A percentile compares a stretch with the other conserved stretches of the same genome.
phyloP scores from a whole-genome alignment of 306 rosid species.

The Elaeagnus macrophylla region DNA sequence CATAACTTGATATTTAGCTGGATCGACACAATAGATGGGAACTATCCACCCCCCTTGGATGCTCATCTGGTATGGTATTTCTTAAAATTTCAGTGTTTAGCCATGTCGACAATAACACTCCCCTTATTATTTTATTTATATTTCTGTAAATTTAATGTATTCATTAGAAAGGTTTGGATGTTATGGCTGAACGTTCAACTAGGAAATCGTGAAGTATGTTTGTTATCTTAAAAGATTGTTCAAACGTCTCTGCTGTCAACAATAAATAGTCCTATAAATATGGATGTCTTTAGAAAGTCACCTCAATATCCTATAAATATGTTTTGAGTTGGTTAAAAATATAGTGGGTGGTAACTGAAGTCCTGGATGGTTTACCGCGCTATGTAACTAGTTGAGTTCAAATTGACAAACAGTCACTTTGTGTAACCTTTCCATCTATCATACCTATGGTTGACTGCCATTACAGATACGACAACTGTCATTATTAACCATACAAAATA shows the following conservation, averaged over 20 bases:
- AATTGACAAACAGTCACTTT: neutral
- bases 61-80: constrained; percentile 62
- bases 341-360: too few relatives aligned
- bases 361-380: neutral
- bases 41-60: constrained; percentile 97
- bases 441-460: neutral
- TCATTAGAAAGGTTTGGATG: too few relatives aligned
- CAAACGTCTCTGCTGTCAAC: too few relatives aligned
- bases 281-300: too few relatives aligned
- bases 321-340: too few relatives aligned
- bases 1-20: constrained; percentile 96
- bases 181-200: too few relatives aligned
- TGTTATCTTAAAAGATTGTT: too few relatives aligned
- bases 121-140: too few relatives aligned
- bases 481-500: neutral
- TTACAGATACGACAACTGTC: neutral
- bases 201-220: too few relatives aligned
- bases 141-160: too few relatives aligned
- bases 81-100: constrained; percentile 10
- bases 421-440: neutral
- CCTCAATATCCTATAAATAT: too few relatives aligned
- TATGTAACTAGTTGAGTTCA: neutral
- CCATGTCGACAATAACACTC: neutral
- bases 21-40: constrained; percentile 71
- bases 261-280: too few relatives aligned